Conservation (phyloP, 768 basidiomycete species). For the Lactarius pseudohatsudake region DNA sequence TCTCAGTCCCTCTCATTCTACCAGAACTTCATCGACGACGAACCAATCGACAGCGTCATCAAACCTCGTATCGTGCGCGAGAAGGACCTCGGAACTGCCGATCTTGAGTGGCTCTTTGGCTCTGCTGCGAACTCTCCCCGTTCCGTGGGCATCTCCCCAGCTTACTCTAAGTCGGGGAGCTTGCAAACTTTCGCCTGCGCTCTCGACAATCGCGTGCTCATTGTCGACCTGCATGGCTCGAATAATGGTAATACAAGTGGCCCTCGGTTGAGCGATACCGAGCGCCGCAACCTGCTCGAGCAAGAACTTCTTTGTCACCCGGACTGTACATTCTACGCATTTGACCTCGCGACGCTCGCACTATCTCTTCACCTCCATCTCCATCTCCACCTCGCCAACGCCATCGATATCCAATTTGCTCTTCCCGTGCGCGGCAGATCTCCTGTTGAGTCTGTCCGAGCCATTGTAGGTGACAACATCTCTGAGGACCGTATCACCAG, state of each 20-base stretch:
- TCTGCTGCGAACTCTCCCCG: conserved; percentile 28
- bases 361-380: conserved; percentile 48
- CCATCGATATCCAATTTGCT: conserved; percentile 57
- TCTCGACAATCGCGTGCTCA: conserved; percentile 34
- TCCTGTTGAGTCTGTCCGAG: conserved; percentile 44
- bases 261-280: conserved; percentile 23
- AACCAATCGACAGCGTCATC: conserved; percentile 25
- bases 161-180: conserved; percentile 44
- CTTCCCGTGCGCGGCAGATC: conserved; percentile 40
- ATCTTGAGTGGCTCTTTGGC: conserved; percentile 27
- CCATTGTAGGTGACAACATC: conserved; percentile 30
- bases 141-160: conserved; percentile 51
- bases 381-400: conserved; percentile 45
- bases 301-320: conserved; percentile 47
- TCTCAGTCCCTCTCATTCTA: conserved; percentile 2
- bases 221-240: conserved; percentile 30
- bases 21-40: conserved; percentile 36
- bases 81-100: conserved; percentile 28
- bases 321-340: conserved; percentile 48
- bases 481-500: conserved; percentile 29
- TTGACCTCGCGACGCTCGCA: conserved; percentile 52
- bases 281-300: conserved; percentile 37
- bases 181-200: conserved; percentile 50
- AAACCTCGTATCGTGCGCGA: conserved; percentile 30
- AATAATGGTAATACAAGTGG: background rate